Base-by-base conservation (phyloP, 805 yeast genomes). In the Pichia heedii region DNA sequence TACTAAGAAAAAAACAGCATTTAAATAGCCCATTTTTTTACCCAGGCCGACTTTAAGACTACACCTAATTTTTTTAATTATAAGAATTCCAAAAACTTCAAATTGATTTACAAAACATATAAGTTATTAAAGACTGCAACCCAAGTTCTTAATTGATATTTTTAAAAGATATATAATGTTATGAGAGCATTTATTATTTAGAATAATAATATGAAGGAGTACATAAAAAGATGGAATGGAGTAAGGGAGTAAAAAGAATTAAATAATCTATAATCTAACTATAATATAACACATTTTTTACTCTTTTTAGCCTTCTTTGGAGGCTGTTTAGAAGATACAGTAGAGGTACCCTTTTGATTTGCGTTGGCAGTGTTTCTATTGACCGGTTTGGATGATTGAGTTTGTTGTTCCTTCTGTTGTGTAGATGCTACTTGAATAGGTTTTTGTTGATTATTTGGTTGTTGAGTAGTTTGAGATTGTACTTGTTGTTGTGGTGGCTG, bases 401-500 rank as follows among this genome's bases (percentile, higher is more conserved):
- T 18, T 24, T 36, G 29, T 22, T 29, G n/a, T 18, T 22, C 16
- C n/a, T 32, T 29, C 7, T 32, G 30, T 24, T 33, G 37, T 10
- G 21, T 12, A n/a, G 34, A 15, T 9, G 9, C 21, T 10, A 9
- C 16, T 18, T 16, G 34, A 9, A 9, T 13, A n/a, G 34, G 9
- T 16, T 15, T 18, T 32, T 32, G 34, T 32, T 7, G 13, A 2
- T 16, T 18, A 11, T 16, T 16, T 16, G 9, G 34, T 16, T n/a
- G 20, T 32, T 32, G 15, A 18, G 7, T 32, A 18, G 15, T 18
- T 36, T 18, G 27, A 10, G 4, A 18, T 9, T 7, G 27, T 10
- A 5, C n/a, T 30, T 24, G 18, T 10, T 22, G 33, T 22, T 16
- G 13, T 36, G 50, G 51, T 37, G 50, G 49, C 37, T 50, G 49